Evolutionary conservation across 2,329 filamentous ascomycete genomes (phyloP).

Genomic region (Bimuria novae-zelandiae): DNA sequence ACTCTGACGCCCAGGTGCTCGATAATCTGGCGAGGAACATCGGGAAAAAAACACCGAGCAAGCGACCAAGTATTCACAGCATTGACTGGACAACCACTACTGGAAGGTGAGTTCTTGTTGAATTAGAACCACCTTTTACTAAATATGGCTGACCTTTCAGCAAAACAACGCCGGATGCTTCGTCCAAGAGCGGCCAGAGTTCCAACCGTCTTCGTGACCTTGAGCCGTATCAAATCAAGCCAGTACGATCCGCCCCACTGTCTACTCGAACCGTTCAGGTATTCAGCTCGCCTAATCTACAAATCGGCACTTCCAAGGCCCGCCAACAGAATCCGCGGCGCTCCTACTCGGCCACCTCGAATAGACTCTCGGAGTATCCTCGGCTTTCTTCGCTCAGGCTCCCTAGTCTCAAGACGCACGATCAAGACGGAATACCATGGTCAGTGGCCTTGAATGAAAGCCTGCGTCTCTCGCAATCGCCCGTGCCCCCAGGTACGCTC

Average conservation of each 20-base stretch:
- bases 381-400: conserved; percentile 32
- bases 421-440: conserved; percentile 32
- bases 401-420: conserved; percentile 32
- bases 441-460: conserved; percentile 34
- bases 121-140: neutral
- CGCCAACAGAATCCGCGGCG: conserved; percentile 30
- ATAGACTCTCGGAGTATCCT: conserved; percentile 25
- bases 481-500: conserved; percentile 20
- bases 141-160: conserved; percentile 22
- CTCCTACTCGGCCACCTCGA: conserved; percentile 39
- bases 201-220: conserved; percentile 13
- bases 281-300: conserved; percentile 39
- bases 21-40: conserved; percentile 38
- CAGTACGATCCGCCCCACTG: conserved; percentile 19
- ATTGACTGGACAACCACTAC: conserved; percentile 40
- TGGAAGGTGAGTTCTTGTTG: conserved; percentile 25
- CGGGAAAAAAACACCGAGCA: conserved; percentile 34
- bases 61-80: conserved; percentile 42
- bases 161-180: conserved; percentile 34
- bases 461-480: conserved; percentile 36
- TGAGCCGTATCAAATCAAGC: conserved; percentile 30
- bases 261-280: conserved; percentile 28
- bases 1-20: conserved; percentile 44
- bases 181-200: conserved; percentile 20
- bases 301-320: conserved; percentile 15